A percentile compares a stretch with the other conserved stretches of the same genome.
phyloP scores from a whole-genome alignment of 306 rosid genomes.

The Quercus alba region DNA sequence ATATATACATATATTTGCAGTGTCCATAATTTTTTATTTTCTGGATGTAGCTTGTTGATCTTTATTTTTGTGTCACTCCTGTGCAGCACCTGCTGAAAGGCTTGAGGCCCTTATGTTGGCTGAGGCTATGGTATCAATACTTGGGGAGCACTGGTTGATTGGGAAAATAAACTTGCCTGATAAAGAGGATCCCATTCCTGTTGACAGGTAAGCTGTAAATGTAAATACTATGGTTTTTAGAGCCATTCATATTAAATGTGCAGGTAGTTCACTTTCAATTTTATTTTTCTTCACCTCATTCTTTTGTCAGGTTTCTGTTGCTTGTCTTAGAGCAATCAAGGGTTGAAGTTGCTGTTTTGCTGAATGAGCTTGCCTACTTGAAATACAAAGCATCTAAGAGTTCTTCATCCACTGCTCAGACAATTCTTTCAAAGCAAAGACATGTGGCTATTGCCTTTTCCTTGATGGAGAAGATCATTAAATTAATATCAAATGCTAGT shows the following conservation, averaged over 20 bases:
- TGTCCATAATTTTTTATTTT: background rate
- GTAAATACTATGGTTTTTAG: background rate
- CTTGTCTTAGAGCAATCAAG: conserved; percentile 92
- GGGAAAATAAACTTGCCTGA: conserved; percentile 44
- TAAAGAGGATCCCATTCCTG: conserved; percentile 47
- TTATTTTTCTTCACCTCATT: conserved; percentile 1
- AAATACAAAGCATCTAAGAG: conserved; percentile 77
- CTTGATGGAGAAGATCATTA: conserved; percentile 82
- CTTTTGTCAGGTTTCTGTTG: conserved; percentile 66
- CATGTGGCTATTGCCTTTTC: conserved; percentile 79
- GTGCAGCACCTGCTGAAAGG: conserved; percentile 78
- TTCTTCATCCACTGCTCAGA: conserved; percentile 50
- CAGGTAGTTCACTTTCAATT: conserved; percentile 23
- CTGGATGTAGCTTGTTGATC: background rate
- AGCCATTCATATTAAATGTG: background rate
- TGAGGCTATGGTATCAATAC: conserved; percentile 63
- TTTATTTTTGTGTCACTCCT: conserved; percentile 23
- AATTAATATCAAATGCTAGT: conserved; percentile 52
- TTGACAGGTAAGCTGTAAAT: conserved; percentile 54
- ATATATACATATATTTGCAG: background rate
- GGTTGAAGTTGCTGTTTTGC: conserved; percentile 90
- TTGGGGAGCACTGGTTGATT: conserved; percentile 75
- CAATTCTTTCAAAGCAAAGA: conserved; percentile 52
- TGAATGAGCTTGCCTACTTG: conserved; percentile 83
- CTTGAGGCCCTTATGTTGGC: conserved; percentile 88